Evolutionary conservation across 495 filamentous ascomycete genomes (phyloP).

Genomic region (Xylaria longipes): DNA sequence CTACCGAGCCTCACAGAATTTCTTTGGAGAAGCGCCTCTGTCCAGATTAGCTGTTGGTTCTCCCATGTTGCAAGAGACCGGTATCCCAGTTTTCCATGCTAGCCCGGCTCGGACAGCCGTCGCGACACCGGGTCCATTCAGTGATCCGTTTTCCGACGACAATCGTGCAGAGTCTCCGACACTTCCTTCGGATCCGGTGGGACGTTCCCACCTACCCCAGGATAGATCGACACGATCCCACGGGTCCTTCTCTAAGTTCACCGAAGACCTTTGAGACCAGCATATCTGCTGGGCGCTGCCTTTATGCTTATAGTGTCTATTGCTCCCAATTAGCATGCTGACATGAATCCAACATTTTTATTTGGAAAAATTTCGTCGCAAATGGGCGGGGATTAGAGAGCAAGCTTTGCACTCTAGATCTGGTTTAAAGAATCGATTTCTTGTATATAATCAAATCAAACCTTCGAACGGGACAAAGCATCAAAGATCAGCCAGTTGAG

Average conservation of each 20-base stretch:
- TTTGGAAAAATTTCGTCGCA: slow-evolving; percentile 3
- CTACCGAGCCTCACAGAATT: slow-evolving; percentile 56
- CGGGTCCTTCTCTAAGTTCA: slow-evolving; percentile 55
- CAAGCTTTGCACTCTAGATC: slow-evolving; percentile 13
- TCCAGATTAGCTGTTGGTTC: slow-evolving; percentile 49
- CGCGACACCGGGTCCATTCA: slow-evolving; percentile 46
- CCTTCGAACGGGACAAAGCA: slow-evolving; percentile 8
- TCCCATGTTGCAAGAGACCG: slow-evolving; percentile 56
- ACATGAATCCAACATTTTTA: not conserved
- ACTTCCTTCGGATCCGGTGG: slow-evolving; percentile 46
- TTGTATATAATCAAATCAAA: slow-evolving; percentile 25
- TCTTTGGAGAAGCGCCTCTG: slow-evolving; percentile 44
- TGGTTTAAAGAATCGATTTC: slow-evolving; percentile 18
- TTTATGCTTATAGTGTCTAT: slow-evolving; percentile 25
- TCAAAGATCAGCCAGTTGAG: slow-evolving; percentile 23
- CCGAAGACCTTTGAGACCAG: slow-evolving; percentile 56
- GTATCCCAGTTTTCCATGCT: slow-evolving; percentile 50
- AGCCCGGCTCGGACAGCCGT: slow-evolving; percentile 54
- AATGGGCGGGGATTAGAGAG: slow-evolving; percentile 5
- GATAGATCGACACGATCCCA: slow-evolving; percentile 51
- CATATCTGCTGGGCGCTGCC: slow-evolving; percentile 29
- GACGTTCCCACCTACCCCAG: slow-evolving; percentile 52
- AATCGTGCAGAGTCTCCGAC: slow-evolving; percentile 22
- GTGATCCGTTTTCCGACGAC: slow-evolving; percentile 46
- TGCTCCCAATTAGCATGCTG: not conserved